Conservation (phyloP, 2,329 filamentous ascomycete species). For the Penicillium sp. region DNA sequence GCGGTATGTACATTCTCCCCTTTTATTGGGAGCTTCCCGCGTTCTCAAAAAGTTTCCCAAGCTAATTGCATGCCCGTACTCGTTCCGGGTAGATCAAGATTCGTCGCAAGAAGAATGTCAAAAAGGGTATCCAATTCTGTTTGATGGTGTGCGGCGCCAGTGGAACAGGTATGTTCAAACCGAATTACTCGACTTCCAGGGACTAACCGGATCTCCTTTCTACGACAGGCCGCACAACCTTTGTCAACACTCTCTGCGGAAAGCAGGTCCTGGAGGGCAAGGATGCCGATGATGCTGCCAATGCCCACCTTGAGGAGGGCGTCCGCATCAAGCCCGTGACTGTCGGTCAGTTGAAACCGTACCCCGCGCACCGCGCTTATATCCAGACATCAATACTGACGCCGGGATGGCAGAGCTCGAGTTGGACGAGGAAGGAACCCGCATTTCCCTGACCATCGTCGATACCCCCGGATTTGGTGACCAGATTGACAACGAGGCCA, state of each 20-base stretch:
- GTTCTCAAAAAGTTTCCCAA: conserved; percentile 17
- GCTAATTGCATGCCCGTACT: conserved; percentile 22
- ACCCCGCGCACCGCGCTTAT: conserved; percentile 1
- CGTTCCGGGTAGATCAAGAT: conserved; percentile 72
- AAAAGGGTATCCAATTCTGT: conserved; percentile 99
- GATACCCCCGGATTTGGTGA: conserved; percentile 98
- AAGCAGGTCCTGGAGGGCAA: conserved; percentile 88
- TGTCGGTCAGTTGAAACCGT: conserved; percentile 66
- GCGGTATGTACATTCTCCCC: conserved; percentile 46
- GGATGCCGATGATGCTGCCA: conserved; percentile 84
- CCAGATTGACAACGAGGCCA: conserved; percentile 98
- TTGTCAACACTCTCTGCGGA: conserved; percentile 98
- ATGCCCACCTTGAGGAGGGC: conserved; percentile 90
- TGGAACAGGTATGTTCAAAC: conserved; percentile 71
- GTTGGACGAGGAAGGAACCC: conserved; percentile 95
- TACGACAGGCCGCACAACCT: conserved; percentile 81
- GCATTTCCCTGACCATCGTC: conserved; percentile 96
- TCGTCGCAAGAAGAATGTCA: conserved; percentile 99
- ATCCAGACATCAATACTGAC: conserved; percentile 28
- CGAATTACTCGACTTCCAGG: not conserved
- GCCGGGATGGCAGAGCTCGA: conserved; percentile 67
- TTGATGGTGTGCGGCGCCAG: conserved; percentile 99
- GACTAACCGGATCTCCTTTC: conserved; percentile 7
- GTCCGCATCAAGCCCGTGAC: conserved; percentile 99
- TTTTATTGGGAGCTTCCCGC: conserved; percentile 22